phyloP scores from a whole-genome alignment of 805 yeast genomes.

The Cyberlindnera americana region DNA sequence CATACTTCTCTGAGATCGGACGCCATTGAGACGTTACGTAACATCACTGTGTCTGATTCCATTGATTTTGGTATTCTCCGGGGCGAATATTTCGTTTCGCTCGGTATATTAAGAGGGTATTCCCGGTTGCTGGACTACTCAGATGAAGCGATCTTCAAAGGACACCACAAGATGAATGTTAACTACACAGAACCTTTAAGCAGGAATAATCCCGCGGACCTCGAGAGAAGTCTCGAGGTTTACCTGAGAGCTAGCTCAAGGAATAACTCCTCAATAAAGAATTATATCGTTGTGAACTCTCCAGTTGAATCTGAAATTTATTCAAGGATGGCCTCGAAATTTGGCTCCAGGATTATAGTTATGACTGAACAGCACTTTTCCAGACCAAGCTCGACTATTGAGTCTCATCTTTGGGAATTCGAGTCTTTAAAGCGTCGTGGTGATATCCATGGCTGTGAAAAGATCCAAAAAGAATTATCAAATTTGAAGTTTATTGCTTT shows the following conservation, averaged over 20 bases:
- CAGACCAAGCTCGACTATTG: slow-evolving; percentile 20
- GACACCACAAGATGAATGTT: slow-evolving; percentile 9
- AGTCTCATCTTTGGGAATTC: slow-evolving; percentile 10
- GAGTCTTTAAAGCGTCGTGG: slow-evolving; percentile 10
- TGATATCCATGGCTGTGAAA: slow-evolving; percentile 9
- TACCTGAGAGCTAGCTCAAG: slow-evolving; percentile 15
- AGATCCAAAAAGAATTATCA: slow-evolving; percentile 3
- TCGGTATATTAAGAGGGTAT: slow-evolving; percentile 16
- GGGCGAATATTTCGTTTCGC: slow-evolving; percentile 19
- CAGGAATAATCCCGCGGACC: slow-evolving; percentile 2
- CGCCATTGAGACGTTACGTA: slow-evolving; percentile 7
- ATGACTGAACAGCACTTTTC: slow-evolving; percentile 18
- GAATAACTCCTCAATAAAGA: slow-evolving; percentile 10
- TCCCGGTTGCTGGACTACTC: slow-evolving; percentile 9
- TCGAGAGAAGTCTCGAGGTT: slow-evolving; percentile 4
- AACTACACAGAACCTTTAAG: slow-evolving; percentile 17
- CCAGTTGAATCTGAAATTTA: slow-evolving; percentile 23
- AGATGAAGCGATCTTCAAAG: slow-evolving; percentile 12
- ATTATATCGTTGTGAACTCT: slow-evolving; percentile 22
- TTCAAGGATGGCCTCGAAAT: slow-evolving; percentile 17
- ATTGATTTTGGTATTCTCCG: slow-evolving; percentile 24
- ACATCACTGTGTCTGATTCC: slow-evolving; percentile 3
- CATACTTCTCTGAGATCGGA: slow-evolving; percentile 11
- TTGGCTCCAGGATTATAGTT: slow-evolving; percentile 20
- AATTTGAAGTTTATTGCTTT: slow-evolving; percentile 12